These are phyloP conservation scores for Cutaneotrichosporon daszewskae DNA, from an alignment of 1,284 basidiomycete genomes.

Conservation along the genomic window DNA sequence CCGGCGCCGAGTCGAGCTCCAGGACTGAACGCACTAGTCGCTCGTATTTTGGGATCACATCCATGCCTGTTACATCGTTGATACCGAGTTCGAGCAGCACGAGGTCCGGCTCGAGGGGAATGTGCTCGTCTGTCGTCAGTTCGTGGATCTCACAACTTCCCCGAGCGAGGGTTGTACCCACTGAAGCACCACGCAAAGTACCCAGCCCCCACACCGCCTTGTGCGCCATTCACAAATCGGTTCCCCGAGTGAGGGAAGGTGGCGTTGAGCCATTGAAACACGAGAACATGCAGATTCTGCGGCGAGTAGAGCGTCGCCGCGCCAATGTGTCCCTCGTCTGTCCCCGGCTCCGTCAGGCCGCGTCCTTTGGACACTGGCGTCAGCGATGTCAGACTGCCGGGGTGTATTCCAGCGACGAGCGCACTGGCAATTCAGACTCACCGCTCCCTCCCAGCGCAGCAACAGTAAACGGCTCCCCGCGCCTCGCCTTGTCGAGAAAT, in stretches of 20 bases:
- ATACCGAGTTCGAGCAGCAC: conserved; percentile 44
- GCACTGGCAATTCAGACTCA: conserved; percentile 21
- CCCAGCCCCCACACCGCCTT: conserved; percentile 42
- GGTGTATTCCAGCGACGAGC: not conserved
- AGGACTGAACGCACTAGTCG: conserved; percentile 35
- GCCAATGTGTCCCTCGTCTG: conserved; percentile 13
- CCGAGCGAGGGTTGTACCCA: conserved; percentile 23
- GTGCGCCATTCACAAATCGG: conserved; percentile 42
- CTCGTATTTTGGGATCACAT: conserved; percentile 37
- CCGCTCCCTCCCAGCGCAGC: conserved; percentile 44
- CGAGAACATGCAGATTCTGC: conserved; percentile 40
- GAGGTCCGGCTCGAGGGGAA: conserved; percentile 32
- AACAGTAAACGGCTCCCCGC: conserved; percentile 36
- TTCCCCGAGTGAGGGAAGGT: conserved; percentile 37
- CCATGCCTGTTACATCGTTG: conserved; percentile 38
- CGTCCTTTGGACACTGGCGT: conserved; percentile 38
- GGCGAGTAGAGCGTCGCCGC: conserved; percentile 41
- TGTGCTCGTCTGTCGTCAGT: conserved; percentile 37
- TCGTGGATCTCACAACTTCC: too few species aligned
- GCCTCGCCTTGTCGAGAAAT: conserved; percentile 34
- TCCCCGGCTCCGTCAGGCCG: conserved; percentile 22
- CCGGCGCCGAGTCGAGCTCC: conserved; percentile 36
- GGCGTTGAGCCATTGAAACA: conserved; percentile 41
- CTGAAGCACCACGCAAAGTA: conserved; percentile 46
- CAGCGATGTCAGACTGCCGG: not conserved